Base-by-base conservation (phyloP, 768 basidiomycete genomes). In the Lactifluus volemus region DNA sequence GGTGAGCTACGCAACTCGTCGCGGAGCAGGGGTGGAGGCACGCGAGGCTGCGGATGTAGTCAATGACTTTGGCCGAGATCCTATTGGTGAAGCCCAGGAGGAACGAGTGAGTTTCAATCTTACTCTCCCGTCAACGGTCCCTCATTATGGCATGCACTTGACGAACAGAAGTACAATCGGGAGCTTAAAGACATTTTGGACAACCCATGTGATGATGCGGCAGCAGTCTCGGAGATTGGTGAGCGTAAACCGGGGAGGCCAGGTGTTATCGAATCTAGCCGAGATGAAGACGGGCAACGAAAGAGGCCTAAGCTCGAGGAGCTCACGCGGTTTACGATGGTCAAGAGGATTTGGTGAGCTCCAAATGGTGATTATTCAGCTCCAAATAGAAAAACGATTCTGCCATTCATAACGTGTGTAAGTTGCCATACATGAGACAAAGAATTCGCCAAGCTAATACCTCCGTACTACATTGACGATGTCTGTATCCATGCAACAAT, bases 241-340 rank as follows among this genome's bases (percentile, higher is more conserved):
- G 89, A 90, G 71, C 68, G 67, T 42, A 68, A 59, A 64, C 55
- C 64, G 15, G 55, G 53, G 11, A 64, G 59, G 30, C 56, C 61
- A 32, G 64, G 61, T 41, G 65, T 60, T 49, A 21, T 48, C 38
- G 55, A 49, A 38, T 14, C 42, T 8, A 41, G 41, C 29, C 49
- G 62, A 55, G 32, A 64, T 58, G 36, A 63, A 48, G 67, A 55
- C 34, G 67, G 64, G 15, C 65, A 68, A 58, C 82, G 78, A 68
- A 85, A 81, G 59, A 77, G 84, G 49, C 79, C 90, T 59, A 82
- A 83, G 60, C 73, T 98, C 53, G 93, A 97, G 70, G 92, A 96
- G 69, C 79, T 98, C 52, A 96, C 92, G 38, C 74, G 94, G 58
- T 98, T 89, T 77, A 96, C 93, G 19, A 98, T 98, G 94, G 88